Percentiles rank a stretch among this genome's conserved stretches.
Evolutionary conservation across 192 early-diverging fungal genomes (phyloP).

Genomic region (Rhizophlyctis rosea): DNA sequence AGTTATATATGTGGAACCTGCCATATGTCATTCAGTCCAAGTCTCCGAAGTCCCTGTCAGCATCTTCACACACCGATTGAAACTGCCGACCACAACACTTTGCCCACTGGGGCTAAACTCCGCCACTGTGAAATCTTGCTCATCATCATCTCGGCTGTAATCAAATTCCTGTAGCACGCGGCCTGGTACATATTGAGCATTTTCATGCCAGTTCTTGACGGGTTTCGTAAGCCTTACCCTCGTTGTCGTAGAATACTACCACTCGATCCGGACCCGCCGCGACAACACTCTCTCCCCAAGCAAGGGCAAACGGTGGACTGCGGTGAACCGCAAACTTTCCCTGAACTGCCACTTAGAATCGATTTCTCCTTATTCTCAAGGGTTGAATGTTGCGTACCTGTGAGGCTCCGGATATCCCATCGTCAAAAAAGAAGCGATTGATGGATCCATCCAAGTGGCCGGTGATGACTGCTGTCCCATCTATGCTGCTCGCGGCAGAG

Average conservation of each 20-base stretch:
- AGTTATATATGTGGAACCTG: constrained; percentile 60
- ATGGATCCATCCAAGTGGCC: constrained; percentile 61
- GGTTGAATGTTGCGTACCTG: constrained; percentile 39
- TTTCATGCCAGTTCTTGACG: not conserved
- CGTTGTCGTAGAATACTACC: constrained; percentile 53
- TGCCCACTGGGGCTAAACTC: constrained; percentile 56
- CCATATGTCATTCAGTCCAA: not conserved
- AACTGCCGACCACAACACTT: constrained; percentile 57
- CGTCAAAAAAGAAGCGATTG: constrained; percentile 65
- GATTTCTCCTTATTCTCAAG: not conserved
- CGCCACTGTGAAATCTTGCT: constrained; percentile 51
- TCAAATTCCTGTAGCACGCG: constrained; percentile 55
- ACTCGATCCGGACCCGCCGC: constrained; percentile 51
- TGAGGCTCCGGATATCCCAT: constrained; percentile 58
- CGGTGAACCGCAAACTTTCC: constrained; percentile 57
- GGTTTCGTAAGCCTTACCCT: constrained; percentile 21
- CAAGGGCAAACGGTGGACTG: constrained; percentile 47
- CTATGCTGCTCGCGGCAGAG: constrained; percentile 46
- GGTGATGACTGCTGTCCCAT: constrained; percentile 58
- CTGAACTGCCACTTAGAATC: constrained; percentile 23
- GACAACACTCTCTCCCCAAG: constrained; percentile 56
- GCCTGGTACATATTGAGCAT: constrained; percentile 26
- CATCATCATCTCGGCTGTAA: constrained; percentile 51
- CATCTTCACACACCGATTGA: constrained; percentile 29
- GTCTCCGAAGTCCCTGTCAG: not conserved